phyloP scores from a whole-genome alignment of 331 rosid species.

The Malus hybrid region DNA sequence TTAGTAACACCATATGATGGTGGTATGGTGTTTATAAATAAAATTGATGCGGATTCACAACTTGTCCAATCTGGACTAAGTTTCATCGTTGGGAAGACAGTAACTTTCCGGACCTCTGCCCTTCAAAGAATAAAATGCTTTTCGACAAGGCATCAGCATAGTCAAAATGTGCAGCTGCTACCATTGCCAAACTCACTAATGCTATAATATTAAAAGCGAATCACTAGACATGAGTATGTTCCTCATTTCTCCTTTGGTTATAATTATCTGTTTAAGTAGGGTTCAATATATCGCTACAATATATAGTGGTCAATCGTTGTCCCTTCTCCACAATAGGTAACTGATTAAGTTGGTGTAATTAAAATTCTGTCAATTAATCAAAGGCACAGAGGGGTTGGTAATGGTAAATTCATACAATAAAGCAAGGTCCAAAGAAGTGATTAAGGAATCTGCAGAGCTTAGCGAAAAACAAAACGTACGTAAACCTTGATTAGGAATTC shows the following conservation, averaged over 20 bases:
- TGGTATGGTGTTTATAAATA: too few species aligned
- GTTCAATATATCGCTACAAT: neutral
- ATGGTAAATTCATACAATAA: too few species aligned
- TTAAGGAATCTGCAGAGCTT: too few species aligned
- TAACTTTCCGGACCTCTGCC: slow-evolving; percentile 50
- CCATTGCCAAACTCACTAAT: neutral
- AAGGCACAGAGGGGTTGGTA: neutral
- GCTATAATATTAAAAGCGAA: neutral
- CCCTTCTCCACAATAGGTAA: neutral
- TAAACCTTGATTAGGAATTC: neutral
- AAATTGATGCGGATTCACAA: too few species aligned
- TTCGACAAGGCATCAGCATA: slow-evolving; percentile 48
- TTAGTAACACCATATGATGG: neutral
- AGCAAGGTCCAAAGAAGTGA: too few species aligned
- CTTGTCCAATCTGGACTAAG: neutral
- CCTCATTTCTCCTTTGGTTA: neutral
- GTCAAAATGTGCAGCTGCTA: slow-evolving; percentile 8
- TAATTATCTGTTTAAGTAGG: neutral
- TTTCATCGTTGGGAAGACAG: slow-evolving; percentile 32
- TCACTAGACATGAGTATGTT: neutral
- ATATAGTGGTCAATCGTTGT: neutral
- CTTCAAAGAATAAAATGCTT: slow-evolving; percentile 48
- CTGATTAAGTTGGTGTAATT: too few species aligned
- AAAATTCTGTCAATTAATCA: neutral
- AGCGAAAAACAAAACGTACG: neutral